Evolutionary conservation across 805 yeast species (phyloP).

Genomic region (Hanseniaspora osmophila): DNA sequence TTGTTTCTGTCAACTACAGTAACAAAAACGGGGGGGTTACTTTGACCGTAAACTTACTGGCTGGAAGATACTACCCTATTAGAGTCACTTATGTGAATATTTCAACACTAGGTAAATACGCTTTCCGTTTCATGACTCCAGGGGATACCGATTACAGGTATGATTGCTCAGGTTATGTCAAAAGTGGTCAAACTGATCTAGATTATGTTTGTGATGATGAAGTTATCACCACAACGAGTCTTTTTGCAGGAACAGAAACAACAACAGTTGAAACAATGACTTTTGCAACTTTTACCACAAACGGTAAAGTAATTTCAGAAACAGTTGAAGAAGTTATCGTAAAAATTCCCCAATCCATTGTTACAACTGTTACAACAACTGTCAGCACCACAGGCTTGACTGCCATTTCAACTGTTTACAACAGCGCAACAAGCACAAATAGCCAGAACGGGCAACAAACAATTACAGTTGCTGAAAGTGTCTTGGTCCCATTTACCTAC

Average conservation of each 20-base stretch:
- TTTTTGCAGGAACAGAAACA: background rate
- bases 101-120: background rate
- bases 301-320: background rate
- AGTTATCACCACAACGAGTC: background rate
- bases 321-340: background rate
- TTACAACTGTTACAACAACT: background rate
- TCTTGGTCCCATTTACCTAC: background rate
- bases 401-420: background rate
- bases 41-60: constrained; percentile 1
- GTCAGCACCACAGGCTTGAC: background rate
- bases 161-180: background rate
- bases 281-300: background rate
- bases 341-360: background rate
- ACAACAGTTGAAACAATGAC: background rate
- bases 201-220: background rate
- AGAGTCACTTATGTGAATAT: constrained; percentile 14
- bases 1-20: background rate
- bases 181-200: background rate
- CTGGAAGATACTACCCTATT: constrained; percentile 18
- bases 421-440: background rate
- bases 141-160: background rate
- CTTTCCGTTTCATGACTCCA: background rate
- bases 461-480: background rate
- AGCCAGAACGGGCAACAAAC: background rate
- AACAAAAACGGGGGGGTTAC: constrained; percentile 7